These are phyloP conservation scores for Cytospora piceicola DNA, from an alignment of 2,329 filamentous ascomycete species.

Conservation along the genomic window DNA sequence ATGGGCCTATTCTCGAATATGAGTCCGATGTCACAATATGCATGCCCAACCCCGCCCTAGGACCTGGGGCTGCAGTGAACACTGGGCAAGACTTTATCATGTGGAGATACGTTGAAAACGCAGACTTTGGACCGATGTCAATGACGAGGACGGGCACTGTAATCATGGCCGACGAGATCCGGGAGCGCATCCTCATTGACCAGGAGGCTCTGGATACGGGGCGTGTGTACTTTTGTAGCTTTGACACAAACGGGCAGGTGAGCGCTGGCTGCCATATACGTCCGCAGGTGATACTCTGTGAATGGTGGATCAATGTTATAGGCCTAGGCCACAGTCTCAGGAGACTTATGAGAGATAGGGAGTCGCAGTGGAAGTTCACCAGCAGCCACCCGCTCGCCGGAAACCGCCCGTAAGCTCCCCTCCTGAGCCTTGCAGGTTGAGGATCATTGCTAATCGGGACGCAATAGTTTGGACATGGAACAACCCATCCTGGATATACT, in stretches of 20 bases:
- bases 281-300: no score
- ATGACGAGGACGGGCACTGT: conserved; percentile 12
- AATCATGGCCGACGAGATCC: not conserved
- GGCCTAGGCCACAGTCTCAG: no score
- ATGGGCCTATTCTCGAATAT: not conserved
- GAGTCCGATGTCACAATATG: not conserved
- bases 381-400: not conserved
- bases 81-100: not conserved
- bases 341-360: no score
- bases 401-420: not conserved
- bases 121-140: conserved; percentile 1
- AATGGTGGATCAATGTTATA: no score
- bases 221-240: not conserved
- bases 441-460: not conserved
- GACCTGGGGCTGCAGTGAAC: not conserved
- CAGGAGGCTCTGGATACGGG: conserved; percentile 5
- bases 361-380: not conserved
- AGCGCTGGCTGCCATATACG: no score
- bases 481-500: conserved; percentile 5
- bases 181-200: conserved; percentile 2
- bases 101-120: conserved; percentile 12
- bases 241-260: conserved; percentile 4
- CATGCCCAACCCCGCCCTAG: conserved; percentile 5
- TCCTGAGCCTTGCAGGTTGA: not conserved
- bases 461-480: conserved; percentile 6